Percentiles rank a stretch among this genome's conserved stretches.
These are phyloP conservation scores for Ophiostoma triangulosporum DNA, from an alignment of 2,329 filamentous ascomycete species.

Conservation along the genomic window DNA sequence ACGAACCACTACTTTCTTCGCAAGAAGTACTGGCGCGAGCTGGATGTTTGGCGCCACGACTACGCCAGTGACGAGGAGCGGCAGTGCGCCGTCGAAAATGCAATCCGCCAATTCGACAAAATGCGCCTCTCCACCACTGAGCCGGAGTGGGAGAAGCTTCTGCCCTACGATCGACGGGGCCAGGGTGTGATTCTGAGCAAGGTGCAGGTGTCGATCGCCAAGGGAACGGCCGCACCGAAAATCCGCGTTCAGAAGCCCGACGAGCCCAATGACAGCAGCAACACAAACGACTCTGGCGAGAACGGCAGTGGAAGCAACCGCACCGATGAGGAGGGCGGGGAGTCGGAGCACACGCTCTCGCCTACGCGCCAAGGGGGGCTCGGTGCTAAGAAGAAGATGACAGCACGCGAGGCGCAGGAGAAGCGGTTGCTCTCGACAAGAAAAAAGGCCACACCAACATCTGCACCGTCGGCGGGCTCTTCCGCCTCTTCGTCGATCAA, in stretches of 20 bases:
- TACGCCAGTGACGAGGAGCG: conserved; percentile 41
- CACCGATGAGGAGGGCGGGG: conserved; percentile 18
- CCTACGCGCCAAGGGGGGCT: conserved; percentile 24
- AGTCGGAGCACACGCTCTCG: conserved; percentile 7
- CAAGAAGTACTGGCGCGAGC: conserved; percentile 47
- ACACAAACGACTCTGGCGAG: conserved; percentile 27
- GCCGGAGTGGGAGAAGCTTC: conserved; percentile 47
- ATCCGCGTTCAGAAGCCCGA: conserved; percentile 38
- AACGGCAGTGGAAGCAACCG: conserved; percentile 8
- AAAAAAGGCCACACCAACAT: conserved; percentile 22
- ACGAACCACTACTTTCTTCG: conserved; percentile 41
- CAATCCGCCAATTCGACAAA: conserved; percentile 45
- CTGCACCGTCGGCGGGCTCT: background rate
- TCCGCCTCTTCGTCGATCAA: conserved; percentile 18
- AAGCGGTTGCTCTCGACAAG: conserved; percentile 38
- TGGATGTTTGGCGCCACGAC: conserved; percentile 49
- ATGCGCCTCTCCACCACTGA: conserved; percentile 42
- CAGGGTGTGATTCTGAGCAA: conserved; percentile 48
- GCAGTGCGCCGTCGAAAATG: conserved; percentile 47
- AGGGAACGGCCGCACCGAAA: conserved; percentile 33
- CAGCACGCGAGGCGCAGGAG: conserved; percentile 38
- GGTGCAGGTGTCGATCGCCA: conserved; percentile 44
- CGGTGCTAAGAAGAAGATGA: conserved; percentile 34
- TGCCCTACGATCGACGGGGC: conserved; percentile 43
- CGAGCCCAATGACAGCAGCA: conserved; percentile 28